Conservation (phyloP, 306 rosid genomes). For the Vigna angularis region DNA sequence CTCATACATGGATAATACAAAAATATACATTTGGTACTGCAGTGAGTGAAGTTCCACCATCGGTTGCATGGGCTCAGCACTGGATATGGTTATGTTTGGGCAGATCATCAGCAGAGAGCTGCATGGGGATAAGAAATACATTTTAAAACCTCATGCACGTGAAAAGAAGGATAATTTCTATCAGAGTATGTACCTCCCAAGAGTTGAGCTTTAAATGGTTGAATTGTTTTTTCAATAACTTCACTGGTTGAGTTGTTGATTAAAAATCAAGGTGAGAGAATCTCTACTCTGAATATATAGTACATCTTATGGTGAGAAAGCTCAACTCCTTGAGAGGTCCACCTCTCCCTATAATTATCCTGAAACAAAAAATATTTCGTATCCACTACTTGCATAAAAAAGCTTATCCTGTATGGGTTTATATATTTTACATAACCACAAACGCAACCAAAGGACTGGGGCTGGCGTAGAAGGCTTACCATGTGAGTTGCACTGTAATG, state of each 20-base stretch:
- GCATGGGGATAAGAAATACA: conserved; percentile 31
- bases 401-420: not conserved
- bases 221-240: conserved; percentile 22
- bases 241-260: conserved; percentile 30
- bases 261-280: conserved; percentile 31
- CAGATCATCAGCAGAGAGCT: conserved; percentile 47
- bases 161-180: conserved; percentile 33
- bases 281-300: conserved; percentile 18
- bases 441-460: conserved; percentile 15
- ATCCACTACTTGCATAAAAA: not conserved
- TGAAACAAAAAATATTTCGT: conserved; percentile 11
- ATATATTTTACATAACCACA: conserved; percentile 1
- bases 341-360: conserved; percentile 40
- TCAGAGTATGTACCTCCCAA: conserved; percentile 33
- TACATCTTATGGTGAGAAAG: conserved; percentile 41
- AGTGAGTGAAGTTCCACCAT: conserved; percentile 44
- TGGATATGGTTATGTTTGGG: conserved; percentile 39
- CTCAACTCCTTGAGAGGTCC: conserved; percentile 45
- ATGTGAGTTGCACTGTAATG: conserved; percentile 30
- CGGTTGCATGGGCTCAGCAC: conserved; percentile 39
- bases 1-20: conserved; percentile 52
- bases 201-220: conserved; percentile 43
- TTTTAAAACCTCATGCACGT: conserved; percentile 36
- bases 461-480: conserved; percentile 45
- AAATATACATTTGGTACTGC: conserved; percentile 50